Conservation (phyloP, 108 stramenopile genomes). For the Poteriospumella lacustris region DNA sequence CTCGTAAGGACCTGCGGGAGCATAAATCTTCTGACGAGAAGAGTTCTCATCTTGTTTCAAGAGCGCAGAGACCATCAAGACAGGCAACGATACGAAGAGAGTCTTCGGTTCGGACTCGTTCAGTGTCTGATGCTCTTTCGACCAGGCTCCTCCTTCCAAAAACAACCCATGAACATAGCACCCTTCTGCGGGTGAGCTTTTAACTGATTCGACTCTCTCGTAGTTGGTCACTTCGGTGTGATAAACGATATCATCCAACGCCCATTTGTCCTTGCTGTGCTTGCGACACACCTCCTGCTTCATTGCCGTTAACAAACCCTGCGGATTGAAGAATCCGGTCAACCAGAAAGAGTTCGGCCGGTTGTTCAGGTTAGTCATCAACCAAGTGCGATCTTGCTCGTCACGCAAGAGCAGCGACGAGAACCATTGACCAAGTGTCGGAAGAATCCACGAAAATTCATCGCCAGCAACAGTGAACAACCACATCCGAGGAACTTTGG, state of each 20-base stretch:
- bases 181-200: conserved; percentile 66
- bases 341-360: conserved; percentile 71
- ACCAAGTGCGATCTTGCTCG: conserved; percentile 71
- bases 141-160: conserved; percentile 76
- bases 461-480: conserved; percentile 77
- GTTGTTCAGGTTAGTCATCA: conserved; percentile 61
- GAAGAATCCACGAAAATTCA: conserved; percentile 76
- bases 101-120: conserved; percentile 71
- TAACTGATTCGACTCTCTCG: conserved; percentile 60
- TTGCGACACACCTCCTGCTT: conserved; percentile 79
- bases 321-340: conserved; percentile 79
- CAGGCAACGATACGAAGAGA: conserved; percentile 66
- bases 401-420: conserved; percentile 67
- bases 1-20: conserved; percentile 63
- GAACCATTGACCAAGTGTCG: conserved; percentile 77
- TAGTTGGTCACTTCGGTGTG: conserved; percentile 71
- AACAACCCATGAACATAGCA: conserved; percentile 76
- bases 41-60: conserved; percentile 55
- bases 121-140: conserved; percentile 55
- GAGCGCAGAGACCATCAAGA: conserved; percentile 66
- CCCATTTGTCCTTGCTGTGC: conserved; percentile 72
- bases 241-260: conserved; percentile 76
- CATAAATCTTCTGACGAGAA: conserved; percentile 55
- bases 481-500: conserved; percentile 69
- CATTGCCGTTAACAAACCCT: conserved; percentile 78